Percentiles rank a stretch among this genome's conserved stretches.
These are phyloP conservation scores for Ustilago crameri DNA, from an alignment of 1,284 basidiomycete species.

Conservation along the genomic window DNA sequence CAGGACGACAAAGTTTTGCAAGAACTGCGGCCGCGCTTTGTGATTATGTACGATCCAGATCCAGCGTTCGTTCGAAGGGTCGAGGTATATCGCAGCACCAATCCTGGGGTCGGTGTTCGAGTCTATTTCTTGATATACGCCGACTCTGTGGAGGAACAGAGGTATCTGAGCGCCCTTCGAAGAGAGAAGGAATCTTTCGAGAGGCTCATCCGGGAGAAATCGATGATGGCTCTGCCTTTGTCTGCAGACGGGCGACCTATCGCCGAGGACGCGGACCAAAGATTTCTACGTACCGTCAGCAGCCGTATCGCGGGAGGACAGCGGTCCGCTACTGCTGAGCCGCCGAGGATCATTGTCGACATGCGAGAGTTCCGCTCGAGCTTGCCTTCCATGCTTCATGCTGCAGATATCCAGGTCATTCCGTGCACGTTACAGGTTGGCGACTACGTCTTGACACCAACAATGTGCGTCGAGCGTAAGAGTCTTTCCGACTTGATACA, in stretches of 20 bases:
- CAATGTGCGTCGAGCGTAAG: conserved; percentile 96
- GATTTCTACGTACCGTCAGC: conserved; percentile 84
- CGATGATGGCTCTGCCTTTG: conserved; percentile 92
- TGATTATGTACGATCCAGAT: conserved; percentile 90
- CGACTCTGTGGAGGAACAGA: conserved; percentile 93
- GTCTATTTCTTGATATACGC: conserved; percentile 96
- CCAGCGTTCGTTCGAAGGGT: conserved; percentile 90
- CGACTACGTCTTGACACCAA: conserved; percentile 93
- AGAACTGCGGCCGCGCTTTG: conserved; percentile 88
- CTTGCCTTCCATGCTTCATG: conserved; percentile 88
- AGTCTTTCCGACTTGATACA: conserved; percentile 89
- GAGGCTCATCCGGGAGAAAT: conserved; percentile 88
- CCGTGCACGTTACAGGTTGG: conserved; percentile 93
- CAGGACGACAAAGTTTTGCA: conserved; percentile 88
- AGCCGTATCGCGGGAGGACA: conserved; percentile 87
- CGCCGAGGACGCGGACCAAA: conserved; percentile 67
- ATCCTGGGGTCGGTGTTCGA: conserved; percentile 82
- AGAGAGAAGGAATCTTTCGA: conserved; percentile 96
- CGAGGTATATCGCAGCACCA: conserved; percentile 88
- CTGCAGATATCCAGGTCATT: conserved; percentile 81
- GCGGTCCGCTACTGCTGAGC: conserved; percentile 75
- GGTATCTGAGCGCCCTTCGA: conserved; percentile 86
- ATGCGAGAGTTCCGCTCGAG: conserved; percentile 96
- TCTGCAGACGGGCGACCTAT: conserved; percentile 77
- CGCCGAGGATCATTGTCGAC: conserved; percentile 89